phyloP scores from a whole-genome alignment of 257 asterid species.

The Catharanthus roseus region DNA sequence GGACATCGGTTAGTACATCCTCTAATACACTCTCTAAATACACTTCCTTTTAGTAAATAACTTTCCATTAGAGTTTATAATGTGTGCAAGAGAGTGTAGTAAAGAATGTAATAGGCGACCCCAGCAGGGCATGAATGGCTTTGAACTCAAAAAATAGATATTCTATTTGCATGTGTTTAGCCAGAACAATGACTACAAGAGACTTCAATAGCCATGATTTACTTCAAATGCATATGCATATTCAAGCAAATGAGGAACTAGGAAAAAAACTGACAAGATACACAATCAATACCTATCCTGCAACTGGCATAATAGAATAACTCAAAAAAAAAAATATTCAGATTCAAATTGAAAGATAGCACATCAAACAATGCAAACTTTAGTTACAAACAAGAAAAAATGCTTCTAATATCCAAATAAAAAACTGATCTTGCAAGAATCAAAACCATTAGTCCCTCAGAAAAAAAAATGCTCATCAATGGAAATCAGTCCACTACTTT shows the following conservation, averaged over 20 bases:
- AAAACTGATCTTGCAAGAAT: neutral
- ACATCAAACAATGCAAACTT: neutral
- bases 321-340: neutral
- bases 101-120: no score
- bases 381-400: neutral
- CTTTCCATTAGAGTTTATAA: no score
- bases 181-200: neutral
- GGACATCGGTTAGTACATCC: no score
- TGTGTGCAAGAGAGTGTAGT: no score
- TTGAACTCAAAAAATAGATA: neutral
- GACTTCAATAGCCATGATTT: neutral
- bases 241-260: neutral
- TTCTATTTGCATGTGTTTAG: neutral
- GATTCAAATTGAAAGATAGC: neutral
- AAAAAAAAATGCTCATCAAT: conserved; percentile 33
- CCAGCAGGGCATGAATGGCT: no score
- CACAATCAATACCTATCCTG: neutral
- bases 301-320: neutral
- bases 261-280: neutral
- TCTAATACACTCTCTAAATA: no score
- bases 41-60: no score
- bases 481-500: conserved; percentile 48
- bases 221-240: neutral
- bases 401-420: neutral
- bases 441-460: conserved; percentile 24